Evolutionary conservation across 2,329 filamentous ascomycete genomes (phyloP), one percentile per base, ranked within the genome.

Genomic region (Teratosphaeria pseudoeucalypti): DNA sequence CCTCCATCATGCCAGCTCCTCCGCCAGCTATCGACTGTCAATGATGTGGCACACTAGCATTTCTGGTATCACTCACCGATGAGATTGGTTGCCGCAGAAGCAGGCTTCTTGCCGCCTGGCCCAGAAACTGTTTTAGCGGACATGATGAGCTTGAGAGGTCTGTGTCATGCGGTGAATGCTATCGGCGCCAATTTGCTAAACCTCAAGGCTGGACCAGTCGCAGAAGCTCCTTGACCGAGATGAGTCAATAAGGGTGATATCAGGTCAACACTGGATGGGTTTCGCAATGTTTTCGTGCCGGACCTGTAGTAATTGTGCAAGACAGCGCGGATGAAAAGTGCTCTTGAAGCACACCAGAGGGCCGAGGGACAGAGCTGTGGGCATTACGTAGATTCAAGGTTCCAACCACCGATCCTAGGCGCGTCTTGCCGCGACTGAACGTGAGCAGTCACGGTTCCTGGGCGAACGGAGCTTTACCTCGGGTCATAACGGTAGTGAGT

Each of bases 1-100:
- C 94, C 78, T 99, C 94, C 92, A 97, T 97, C 92, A 97, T 96
- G 72, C 94, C 94, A 68, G 94, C 94, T 76, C 90, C 90, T 73
- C 94, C 94, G 73, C 94, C 94, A 74, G 94, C 94, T 95, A 68
- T 27, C 4, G 55, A 27, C 14, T 47, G 34, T 55, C 16, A 37
- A 12, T 16, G 16, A 10, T 27, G 37, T 11, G 32, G 32, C 34
- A 56, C 34, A 27, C 56, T 12, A 3, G 6, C 7, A 47, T 23
- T 16, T 26, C 26, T 32, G 6, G 14, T n/a, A 57, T 57, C 60
- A 71, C 82, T 69, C 81, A 94, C 90, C 90, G 70, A 96, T 92
- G 70, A 97, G 78, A 76, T 96, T 96, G 55, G 89, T 92, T 53
- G 92, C 92, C 64, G 86, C 89, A 59, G 91, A 91, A 61, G 92